Conservation (phyloP, 78 protist species). For the Thecamonas trahens region DNA sequence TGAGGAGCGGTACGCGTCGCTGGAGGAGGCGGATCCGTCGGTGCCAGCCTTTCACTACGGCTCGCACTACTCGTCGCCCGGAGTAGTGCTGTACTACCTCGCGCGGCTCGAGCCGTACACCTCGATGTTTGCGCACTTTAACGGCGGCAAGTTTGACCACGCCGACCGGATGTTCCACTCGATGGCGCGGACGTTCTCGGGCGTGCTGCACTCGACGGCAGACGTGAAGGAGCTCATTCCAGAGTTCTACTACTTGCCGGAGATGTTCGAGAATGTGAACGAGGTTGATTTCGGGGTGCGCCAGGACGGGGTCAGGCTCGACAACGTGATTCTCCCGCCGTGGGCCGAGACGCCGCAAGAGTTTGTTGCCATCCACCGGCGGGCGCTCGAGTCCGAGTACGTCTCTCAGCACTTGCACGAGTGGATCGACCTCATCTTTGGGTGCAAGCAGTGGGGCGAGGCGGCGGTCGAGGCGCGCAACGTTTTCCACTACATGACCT, state of each 20-base stretch:
- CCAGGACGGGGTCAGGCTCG: slow-evolving; percentile 63
- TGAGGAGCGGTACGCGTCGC: slow-evolving; percentile 46
- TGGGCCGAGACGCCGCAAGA: slow-evolving; percentile 88
- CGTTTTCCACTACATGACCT: slow-evolving; percentile 82
- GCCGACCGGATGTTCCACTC: slow-evolving; percentile 90
- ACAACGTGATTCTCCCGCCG: slow-evolving; percentile 84
- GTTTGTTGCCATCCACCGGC: slow-evolving; percentile 66
- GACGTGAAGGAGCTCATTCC: slow-evolving; percentile 91
- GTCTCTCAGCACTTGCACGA: slow-evolving; percentile 76
- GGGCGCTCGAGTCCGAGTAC: slow-evolving; percentile 85
- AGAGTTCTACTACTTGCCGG: slow-evolving; percentile 84
- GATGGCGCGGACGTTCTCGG: slow-evolving; percentile 61
- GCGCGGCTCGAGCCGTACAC: slow-evolving; percentile 95
- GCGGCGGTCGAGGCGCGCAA: slow-evolving; percentile 78
- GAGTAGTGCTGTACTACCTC: slow-evolving; percentile 67
- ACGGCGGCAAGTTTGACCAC: slow-evolving; percentile 90
- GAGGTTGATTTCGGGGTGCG: slow-evolving; percentile 65
- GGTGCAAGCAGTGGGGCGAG: slow-evolving; percentile 81
- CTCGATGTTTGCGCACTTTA: slow-evolving; percentile 45
- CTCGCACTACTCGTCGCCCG: slow-evolving; percentile 81
- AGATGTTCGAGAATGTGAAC: slow-evolving; percentile 70
- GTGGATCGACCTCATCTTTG: slow-evolving; percentile 95
- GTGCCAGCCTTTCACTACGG: slow-evolving; percentile 85
- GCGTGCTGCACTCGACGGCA: slow-evolving; percentile 23
- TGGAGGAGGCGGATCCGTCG: slow-evolving; percentile 33